A percentile compares a stretch with the other conserved stretches of the same genome.
These are phyloP conservation scores for Asterochloris sp. DNA, from an alignment of 139 green algal genomes.

Conservation along the genomic window DNA sequence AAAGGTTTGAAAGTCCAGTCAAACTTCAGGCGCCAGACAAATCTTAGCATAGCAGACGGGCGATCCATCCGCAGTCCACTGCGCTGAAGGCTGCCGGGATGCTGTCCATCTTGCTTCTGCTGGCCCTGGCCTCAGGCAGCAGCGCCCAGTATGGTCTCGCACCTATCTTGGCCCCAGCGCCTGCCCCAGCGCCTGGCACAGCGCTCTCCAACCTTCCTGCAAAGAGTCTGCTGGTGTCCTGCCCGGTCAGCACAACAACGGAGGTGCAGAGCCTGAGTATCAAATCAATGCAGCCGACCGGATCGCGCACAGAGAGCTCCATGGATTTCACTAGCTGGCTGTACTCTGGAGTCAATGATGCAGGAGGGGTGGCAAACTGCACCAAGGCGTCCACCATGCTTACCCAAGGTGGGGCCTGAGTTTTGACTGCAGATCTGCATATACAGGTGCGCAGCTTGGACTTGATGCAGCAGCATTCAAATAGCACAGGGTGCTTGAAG, in stretches of 20 bases:
- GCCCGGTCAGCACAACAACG: slow-evolving; percentile 1
- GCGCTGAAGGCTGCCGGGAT: too few relatives aligned
- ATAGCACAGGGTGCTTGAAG: not conserved
- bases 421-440: not conserved
- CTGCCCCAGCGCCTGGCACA: too few relatives aligned
- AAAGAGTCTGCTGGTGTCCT: slow-evolving; percentile 3
- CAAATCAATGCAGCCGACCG: slow-evolving; percentile 10
- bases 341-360: slow-evolving; percentile 9
- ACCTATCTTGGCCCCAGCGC: too few relatives aligned
- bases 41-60: too few relatives aligned
- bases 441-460: not conserved
- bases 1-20: too few relatives aligned
- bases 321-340: slow-evolving; percentile 8
- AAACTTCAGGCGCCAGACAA: too few relatives aligned
- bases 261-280: slow-evolving; percentile 16
- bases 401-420: not conserved
- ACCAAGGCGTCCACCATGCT: not conserved
- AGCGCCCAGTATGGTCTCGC: too few relatives aligned
- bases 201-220: too few relatives aligned
- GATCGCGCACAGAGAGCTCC: not conserved
- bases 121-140: too few relatives aligned
- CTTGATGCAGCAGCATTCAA: not conserved
- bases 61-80: too few relatives aligned
- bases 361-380: not conserved
- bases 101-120: too few relatives aligned